A percentile compares a stretch with the other conserved stretches of the same genome.
Conservation (phyloP, 2,329 filamentous ascomycete genomes). For the Penicillium aurantiogriseum region DNA sequence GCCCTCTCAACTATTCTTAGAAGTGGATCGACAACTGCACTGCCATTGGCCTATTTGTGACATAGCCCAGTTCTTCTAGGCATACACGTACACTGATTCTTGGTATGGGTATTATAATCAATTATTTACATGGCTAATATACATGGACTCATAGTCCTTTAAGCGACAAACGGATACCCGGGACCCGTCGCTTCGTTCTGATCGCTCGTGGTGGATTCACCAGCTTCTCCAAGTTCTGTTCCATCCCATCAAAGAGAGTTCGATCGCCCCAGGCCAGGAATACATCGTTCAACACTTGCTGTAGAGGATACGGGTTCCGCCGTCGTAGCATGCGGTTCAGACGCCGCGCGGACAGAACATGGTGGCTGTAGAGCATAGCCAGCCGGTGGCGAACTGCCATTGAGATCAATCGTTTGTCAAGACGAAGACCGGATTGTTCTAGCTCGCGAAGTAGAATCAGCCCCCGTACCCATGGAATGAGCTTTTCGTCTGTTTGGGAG, state of each 20-base stretch:
- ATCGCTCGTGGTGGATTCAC: slow-evolving; percentile 24
- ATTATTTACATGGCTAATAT: slow-evolving; percentile 12
- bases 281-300: slow-evolving; percentile 35
- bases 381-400: slow-evolving; percentile 39
- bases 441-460: slow-evolving; percentile 41
- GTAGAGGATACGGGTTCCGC: slow-evolving; percentile 36
- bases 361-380: slow-evolving; percentile 36
- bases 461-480: slow-evolving; percentile 42
- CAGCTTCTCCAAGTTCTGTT: slow-evolving; percentile 21
- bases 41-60: slow-evolving; percentile 11
- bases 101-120: slow-evolving; percentile 5
- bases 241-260: slow-evolving; percentile 29
- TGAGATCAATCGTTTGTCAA: slow-evolving; percentile 31
- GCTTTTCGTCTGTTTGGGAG: slow-evolving; percentile 15
- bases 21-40: slow-evolving; percentile 18
- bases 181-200: slow-evolving; percentile 11
- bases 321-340: slow-evolving; percentile 38
- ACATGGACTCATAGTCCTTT: slow-evolving; percentile 10
- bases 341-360: slow-evolving; percentile 29
- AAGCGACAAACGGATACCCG: slow-evolving; percentile 7
- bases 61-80: background rate
- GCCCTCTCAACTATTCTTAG: slow-evolving; percentile 33
- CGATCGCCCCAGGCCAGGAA: slow-evolving; percentile 35
- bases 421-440: slow-evolving; percentile 35
- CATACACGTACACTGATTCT: background rate